Percentiles rank a stretch among this genome's conserved stretches.
These are phyloP conservation scores for Rhizopogon rudus DNA, from an alignment of 768 basidiomycete species.

Conservation along the genomic window DNA sequence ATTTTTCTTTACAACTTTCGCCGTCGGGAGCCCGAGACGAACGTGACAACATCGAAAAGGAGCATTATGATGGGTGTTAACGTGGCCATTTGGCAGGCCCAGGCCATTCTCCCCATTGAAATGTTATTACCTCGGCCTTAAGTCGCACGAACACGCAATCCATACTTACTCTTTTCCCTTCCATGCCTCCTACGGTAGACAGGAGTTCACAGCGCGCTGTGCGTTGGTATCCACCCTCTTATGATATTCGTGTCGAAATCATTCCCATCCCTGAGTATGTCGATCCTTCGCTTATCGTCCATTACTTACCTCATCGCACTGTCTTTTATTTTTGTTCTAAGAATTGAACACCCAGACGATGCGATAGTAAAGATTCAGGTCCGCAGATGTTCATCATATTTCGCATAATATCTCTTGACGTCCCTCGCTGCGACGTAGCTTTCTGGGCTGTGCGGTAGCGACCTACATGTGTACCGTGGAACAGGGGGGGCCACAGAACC, in stretches of 20 bases:
- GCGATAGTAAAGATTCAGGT: slow-evolving; percentile 74
- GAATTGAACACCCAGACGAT: slow-evolving; percentile 71
- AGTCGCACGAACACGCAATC: neutral
- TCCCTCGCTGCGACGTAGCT: slow-evolving; percentile 33
- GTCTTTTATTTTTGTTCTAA: slow-evolving; percentile 17
- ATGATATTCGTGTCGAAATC: slow-evolving; percentile 66
- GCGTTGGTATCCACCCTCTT: slow-evolving; percentile 63
- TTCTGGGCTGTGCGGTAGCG: slow-evolving; percentile 68
- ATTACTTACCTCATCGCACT: neutral
- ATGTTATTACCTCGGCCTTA: neutral
- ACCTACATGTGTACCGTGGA: slow-evolving; percentile 72
- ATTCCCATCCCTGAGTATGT: slow-evolving; percentile 52
- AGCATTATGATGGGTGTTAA: too few relatives aligned
- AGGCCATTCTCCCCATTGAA: too few relatives aligned
- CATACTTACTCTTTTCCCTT: neutral
- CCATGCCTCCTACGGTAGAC: slow-evolving; percentile 4
- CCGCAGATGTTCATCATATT: slow-evolving; percentile 7
- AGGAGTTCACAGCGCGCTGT: slow-evolving; percentile 34
- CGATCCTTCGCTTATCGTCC: neutral
- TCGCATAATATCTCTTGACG: neutral
- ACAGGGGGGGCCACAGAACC: slow-evolving; percentile 46
- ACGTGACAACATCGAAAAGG: too few relatives aligned
- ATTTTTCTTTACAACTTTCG: too few relatives aligned
- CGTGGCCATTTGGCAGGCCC: too few relatives aligned
- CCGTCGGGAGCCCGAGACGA: too few relatives aligned